These are phyloP conservation scores for Cytospora chrysosperma DNA, from an alignment of 2,329 filamentous ascomycete species.

Conservation along the genomic window DNA sequence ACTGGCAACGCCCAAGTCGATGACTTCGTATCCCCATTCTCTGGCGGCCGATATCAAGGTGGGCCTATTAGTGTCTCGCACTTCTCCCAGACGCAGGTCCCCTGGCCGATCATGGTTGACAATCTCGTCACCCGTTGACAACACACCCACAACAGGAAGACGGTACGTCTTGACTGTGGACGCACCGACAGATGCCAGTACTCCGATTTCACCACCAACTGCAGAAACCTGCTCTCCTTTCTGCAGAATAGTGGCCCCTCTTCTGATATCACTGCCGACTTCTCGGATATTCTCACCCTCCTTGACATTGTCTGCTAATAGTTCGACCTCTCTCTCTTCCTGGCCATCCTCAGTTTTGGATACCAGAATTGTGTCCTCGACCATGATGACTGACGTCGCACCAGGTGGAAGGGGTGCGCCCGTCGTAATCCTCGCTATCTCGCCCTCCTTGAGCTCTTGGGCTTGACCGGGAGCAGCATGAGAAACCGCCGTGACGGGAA, in stretches of 20 bases:
- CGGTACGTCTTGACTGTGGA: slow-evolving; percentile 69
- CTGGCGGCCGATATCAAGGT: slow-evolving; percentile 76
- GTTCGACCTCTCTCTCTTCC: slow-evolving; percentile 87
- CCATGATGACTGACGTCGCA: slow-evolving; percentile 92
- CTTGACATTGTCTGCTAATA: slow-evolving; percentile 73
- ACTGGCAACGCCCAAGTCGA: slow-evolving; percentile 83
- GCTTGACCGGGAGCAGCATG: slow-evolving; percentile 76
- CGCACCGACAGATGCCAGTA: slow-evolving; percentile 82
- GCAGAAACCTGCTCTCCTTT: slow-evolving; percentile 82
- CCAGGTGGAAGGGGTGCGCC: slow-evolving; percentile 87
- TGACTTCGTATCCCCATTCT: slow-evolving; percentile 72
- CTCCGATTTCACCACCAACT: slow-evolving; percentile 85
- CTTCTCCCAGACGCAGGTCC: slow-evolving; percentile 72
- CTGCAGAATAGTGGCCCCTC: slow-evolving; percentile 67
- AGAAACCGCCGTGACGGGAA: slow-evolving; percentile 82
- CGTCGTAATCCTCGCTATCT: slow-evolving; percentile 89
- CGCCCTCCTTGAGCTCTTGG: slow-evolving; percentile 64
- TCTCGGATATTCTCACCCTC: slow-evolving; percentile 87
- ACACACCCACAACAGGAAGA: slow-evolving; percentile 76
- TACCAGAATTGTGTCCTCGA: slow-evolving; percentile 83
- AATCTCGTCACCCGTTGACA: slow-evolving; percentile 95
- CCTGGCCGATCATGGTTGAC: slow-evolving; percentile 68
- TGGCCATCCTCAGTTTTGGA: slow-evolving; percentile 73
- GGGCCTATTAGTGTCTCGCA: slow-evolving; percentile 89
- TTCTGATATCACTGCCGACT: slow-evolving; percentile 80